Evolutionary conservation across 2,329 filamentous ascomycete genomes (phyloP).

Genomic region (Pestalotiopsis sp.): DNA sequence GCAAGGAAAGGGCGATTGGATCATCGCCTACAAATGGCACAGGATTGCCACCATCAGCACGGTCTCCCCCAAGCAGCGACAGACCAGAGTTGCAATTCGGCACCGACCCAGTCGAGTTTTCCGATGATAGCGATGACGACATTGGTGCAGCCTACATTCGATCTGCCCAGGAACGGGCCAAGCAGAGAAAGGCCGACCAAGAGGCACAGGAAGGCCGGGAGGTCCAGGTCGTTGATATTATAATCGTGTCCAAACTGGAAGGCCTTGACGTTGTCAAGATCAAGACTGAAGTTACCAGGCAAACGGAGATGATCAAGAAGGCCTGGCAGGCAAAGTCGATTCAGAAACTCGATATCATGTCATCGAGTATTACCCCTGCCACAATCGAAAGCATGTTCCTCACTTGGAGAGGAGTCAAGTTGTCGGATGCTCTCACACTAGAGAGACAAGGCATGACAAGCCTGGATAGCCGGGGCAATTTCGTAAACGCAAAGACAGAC

Average conservation of each 20-base stretch:
- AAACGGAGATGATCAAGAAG: constrained; percentile 66
- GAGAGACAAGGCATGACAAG: constrained; percentile 63
- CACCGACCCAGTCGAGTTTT: constrained; percentile 10
- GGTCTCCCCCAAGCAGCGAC: neutral
- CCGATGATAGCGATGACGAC: constrained; percentile 7
- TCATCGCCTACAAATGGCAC: neutral
- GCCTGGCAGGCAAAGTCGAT: constrained; percentile 70
- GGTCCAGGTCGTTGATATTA: constrained; percentile 52
- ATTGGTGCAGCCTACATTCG: constrained; percentile 40
- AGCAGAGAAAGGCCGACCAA: constrained; percentile 24
- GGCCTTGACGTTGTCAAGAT: constrained; percentile 63
- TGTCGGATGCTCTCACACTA: constrained; percentile 79
- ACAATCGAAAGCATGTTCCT: constrained; percentile 66
- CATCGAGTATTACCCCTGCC: constrained; percentile 31
- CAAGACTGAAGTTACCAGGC: constrained; percentile 67
- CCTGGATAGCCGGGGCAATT: constrained; percentile 44
- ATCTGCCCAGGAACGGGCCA: constrained; percentile 40
- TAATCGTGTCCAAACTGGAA: constrained; percentile 70
- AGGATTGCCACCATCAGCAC: neutral
- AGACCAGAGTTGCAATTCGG: constrained; percentile 15
- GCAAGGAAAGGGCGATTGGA: neutral
- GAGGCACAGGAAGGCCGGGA: constrained; percentile 23
- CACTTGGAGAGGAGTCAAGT: constrained; percentile 73
- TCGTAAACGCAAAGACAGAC: constrained; percentile 36
- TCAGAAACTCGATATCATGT: constrained; percentile 41